These are phyloP conservation scores for Butyriboletus loyo DNA, from an alignment of 768 basidiomycete genomes.

Conservation along the genomic window DNA sequence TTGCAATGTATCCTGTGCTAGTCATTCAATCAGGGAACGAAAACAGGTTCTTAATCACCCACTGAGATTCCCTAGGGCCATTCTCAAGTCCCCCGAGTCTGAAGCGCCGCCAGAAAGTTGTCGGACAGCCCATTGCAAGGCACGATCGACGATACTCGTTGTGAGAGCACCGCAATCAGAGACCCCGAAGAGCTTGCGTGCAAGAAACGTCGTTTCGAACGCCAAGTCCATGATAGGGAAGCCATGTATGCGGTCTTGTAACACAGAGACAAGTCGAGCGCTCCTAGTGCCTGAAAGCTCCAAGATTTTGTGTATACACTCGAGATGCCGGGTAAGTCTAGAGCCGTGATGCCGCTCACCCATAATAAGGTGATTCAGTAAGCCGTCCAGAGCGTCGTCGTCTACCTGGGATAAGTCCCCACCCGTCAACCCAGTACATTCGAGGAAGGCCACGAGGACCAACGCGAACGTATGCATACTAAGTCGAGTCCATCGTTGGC, in stretches of 20 bases:
- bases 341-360: background rate
- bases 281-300: conserved; percentile 23
- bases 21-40: background rate
- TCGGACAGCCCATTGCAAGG: conserved; percentile 53
- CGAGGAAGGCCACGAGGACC: conserved; percentile 48
- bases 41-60: conserved; percentile 11
- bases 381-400: conserved; percentile 28
- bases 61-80: conserved; percentile 39
- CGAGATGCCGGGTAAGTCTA: background rate
- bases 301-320: conserved; percentile 32
- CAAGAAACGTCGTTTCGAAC: conserved; percentile 34
- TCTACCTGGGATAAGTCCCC: conserved; percentile 20
- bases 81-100: conserved; percentile 17
- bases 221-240: conserved; percentile 28
- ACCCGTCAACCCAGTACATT: conserved; percentile 27
- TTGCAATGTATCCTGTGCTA: conserved; percentile 12
- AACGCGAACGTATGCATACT: conserved; percentile 32
- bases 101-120: conserved; percentile 37
- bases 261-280: conserved; percentile 12
- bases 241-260: conserved; percentile 29
- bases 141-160: conserved; percentile 40
- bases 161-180: conserved; percentile 25
- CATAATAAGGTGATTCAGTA: conserved; percentile 27
- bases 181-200: conserved; percentile 24
- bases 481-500: conserved; percentile 11